phyloP scores from a whole-genome alignment of 1,139 yeast species.

The Suhomyces anneliseae region DNA sequence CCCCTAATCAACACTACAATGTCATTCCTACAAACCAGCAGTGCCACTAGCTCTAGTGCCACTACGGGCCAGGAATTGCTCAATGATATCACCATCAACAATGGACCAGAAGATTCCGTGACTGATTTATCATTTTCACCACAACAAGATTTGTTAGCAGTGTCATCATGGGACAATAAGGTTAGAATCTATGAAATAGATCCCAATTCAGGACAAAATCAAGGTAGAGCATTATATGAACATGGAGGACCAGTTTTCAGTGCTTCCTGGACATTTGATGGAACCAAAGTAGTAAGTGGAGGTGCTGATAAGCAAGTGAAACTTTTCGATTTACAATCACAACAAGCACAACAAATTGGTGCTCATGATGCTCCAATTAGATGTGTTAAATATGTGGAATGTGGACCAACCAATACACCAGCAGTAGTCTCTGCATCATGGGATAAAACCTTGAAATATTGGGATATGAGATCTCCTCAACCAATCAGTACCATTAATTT shows the following conservation, averaged over 20 bases:
- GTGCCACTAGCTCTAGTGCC: slow-evolving; percentile 21
- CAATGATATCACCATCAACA: slow-evolving; percentile 73
- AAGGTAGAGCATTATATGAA: slow-evolving; percentile 86
- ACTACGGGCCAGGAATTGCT: slow-evolving; percentile 70
- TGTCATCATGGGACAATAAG: slow-evolving; percentile 93
- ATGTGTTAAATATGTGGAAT: slow-evolving; percentile 72
- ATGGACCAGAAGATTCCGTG: slow-evolving; percentile 90
- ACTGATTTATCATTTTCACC: slow-evolving; percentile 91
- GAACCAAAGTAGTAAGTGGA: slow-evolving; percentile 84
- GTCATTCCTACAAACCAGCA: slow-evolving; percentile 30
- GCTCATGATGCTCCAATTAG: slow-evolving; percentile 82
- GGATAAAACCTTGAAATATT: slow-evolving; percentile 92
- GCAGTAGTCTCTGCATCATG: slow-evolving; percentile 92
- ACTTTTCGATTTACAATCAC: slow-evolving; percentile 77
- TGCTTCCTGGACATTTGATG: slow-evolving; percentile 83
- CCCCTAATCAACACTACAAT: slow-evolving; percentile 11
- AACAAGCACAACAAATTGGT: slow-evolving; percentile 84
- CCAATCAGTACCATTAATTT: slow-evolving; percentile 79
- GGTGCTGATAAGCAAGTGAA: slow-evolving; percentile 92
- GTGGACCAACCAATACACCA: slow-evolving; percentile 79
- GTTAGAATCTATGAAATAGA: slow-evolving; percentile 89
- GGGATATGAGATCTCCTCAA: slow-evolving; percentile 88
- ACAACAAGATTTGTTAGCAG: slow-evolving; percentile 78
- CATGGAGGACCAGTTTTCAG: slow-evolving; percentile 88
- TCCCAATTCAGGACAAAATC: slow-evolving; percentile 63